Conservation (phyloP, 202 grass and related monocot species). For the Schoenoplectus tabernaemontani region DNA sequence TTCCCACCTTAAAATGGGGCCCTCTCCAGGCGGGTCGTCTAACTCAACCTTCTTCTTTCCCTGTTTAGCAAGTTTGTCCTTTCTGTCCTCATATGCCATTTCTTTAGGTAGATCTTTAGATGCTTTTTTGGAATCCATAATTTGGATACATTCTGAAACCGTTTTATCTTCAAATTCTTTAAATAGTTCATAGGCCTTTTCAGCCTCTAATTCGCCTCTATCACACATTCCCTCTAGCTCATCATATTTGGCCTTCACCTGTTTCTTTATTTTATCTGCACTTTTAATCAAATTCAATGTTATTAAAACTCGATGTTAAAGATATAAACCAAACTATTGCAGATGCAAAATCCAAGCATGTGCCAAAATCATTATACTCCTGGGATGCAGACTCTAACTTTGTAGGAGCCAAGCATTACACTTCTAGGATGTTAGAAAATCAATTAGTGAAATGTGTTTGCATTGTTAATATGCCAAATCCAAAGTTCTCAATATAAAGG, state of each 20-base stretch:
- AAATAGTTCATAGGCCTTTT: slow-evolving; percentile 77
- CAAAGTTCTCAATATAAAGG: too few relatives aligned
- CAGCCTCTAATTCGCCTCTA: slow-evolving; percentile 66
- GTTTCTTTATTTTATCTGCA: slow-evolving; percentile 86
- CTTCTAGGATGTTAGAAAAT: neutral
- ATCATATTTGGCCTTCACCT: slow-evolving; percentile 67
- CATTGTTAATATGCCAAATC: too few relatives aligned
- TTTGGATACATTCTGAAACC: slow-evolving; percentile 45
- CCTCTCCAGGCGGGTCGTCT: slow-evolving; percentile 80
- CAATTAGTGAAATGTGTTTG: too few relatives aligned
- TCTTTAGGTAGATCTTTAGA: slow-evolving; percentile 27
- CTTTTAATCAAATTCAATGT: neutral
- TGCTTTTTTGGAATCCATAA: slow-evolving; percentile 47
- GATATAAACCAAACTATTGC: neutral
- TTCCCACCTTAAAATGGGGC: slow-evolving; percentile 85
- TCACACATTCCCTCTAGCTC: slow-evolving; percentile 82
- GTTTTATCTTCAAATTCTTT: slow-evolving; percentile 87
- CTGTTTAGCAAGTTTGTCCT: slow-evolving; percentile 8
- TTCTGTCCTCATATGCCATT: slow-evolving; percentile 26
- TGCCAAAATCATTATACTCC: too few relatives aligned
- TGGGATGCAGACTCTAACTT: too few relatives aligned
- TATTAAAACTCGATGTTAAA: too few relatives aligned
- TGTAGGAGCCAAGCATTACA: neutral
- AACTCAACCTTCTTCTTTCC: slow-evolving; percentile 27
- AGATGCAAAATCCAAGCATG: neutral